Percentiles rank a stretch among this genome's conserved stretches.
Evolutionary conservation across 768 basidiomycete species (phyloP).

Genomic region (Baorangia bicolor): DNA sequence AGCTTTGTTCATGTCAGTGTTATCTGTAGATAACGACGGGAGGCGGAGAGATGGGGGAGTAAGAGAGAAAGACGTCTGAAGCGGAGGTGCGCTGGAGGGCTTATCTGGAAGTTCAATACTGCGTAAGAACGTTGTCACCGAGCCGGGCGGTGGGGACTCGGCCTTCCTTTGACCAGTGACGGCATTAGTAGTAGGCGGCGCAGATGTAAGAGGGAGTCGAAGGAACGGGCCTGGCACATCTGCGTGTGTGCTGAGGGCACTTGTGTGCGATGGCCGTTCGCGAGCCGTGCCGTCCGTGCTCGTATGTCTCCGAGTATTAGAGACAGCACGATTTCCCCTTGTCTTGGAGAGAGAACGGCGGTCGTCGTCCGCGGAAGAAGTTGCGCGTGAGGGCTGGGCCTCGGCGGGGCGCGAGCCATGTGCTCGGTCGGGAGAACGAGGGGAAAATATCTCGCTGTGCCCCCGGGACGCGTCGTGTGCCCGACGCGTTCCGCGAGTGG

Average conservation of each 20-base stretch:
- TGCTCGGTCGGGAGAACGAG: constrained; percentile 7
- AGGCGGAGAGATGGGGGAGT: constrained; percentile 8
- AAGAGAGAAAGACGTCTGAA: constrained; percentile 11
- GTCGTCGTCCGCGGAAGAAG: not conserved
- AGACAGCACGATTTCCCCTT: constrained; percentile 5
- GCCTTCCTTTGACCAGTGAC: not conserved
- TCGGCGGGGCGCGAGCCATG: not conserved
- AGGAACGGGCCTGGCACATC: constrained; percentile 14
- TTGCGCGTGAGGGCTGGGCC: constrained; percentile 1
- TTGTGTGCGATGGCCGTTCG: constrained; percentile 4
- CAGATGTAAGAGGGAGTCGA: constrained; percentile 14
- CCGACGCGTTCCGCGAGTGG: constrained; percentile 12
- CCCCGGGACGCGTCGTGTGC: constrained; percentile 9
- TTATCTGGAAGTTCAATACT: constrained; percentile 25
- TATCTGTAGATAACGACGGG: constrained; percentile 13
- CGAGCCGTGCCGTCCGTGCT: constrained; percentile 1
- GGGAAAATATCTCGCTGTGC: not conserved
- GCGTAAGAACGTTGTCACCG: constrained; percentile 27
- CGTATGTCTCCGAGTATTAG: constrained; percentile 5
- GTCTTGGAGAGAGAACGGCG: not conserved
- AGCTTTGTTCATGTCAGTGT: not conserved
- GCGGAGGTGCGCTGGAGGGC: constrained; percentile 6
- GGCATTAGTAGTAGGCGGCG: not conserved
- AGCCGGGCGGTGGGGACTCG: constrained; percentile 11
- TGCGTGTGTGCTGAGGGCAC: constrained; percentile 6